phyloP scores from a whole-genome alignment of 1,284 basidiomycete genomes.

The Waitea zeae region DNA sequence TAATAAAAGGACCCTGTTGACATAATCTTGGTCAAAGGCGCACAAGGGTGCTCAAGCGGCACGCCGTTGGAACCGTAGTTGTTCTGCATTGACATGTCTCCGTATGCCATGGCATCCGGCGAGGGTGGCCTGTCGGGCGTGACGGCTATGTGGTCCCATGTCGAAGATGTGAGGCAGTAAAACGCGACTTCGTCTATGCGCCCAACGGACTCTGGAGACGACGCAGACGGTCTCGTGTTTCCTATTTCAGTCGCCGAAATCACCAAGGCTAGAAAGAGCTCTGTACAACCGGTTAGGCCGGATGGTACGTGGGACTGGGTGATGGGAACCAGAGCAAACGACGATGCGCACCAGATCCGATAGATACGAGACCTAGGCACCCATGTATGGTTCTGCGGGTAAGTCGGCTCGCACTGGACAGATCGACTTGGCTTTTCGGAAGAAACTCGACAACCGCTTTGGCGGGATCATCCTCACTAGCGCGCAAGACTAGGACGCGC shows the following conservation, averaged over 20 bases:
- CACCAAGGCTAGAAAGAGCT: conserved; percentile 66
- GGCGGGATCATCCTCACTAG: conserved; percentile 30
- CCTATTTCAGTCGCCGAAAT: conserved; percentile 63
- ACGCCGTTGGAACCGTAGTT: conserved; percentile 23
- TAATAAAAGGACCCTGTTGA: conserved; percentile 92
- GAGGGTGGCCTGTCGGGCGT: conserved; percentile 26
- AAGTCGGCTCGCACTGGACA: conserved; percentile 39
- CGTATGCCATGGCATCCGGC: conserved; percentile 24
- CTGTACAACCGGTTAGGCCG: conserved; percentile 19
- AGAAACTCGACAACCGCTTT: conserved; percentile 78
- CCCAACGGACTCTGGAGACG: conserved; percentile 41
- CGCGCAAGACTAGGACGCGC: conserved; percentile 53
- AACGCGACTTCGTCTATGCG: conserved; percentile 68
- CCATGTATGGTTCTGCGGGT: conserved; percentile 60
- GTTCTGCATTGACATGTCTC: conserved; percentile 31
- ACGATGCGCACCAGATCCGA: conserved; percentile 35
- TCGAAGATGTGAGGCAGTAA: conserved; percentile 50
- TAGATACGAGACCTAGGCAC: conserved; percentile 62
- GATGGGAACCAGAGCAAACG: conserved; percentile 1
- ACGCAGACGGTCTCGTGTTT: conserved; percentile 49
- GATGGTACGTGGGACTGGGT: no score
- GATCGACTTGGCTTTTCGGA: conserved; percentile 52
- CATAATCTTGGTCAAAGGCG: conserved; percentile 81
- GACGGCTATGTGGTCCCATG: conserved; percentile 50
- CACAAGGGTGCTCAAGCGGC: conserved; percentile 84